phyloP scores from a whole-genome alignment of 1,139 yeast genomes.

The Nematodospora anomalae region DNA sequence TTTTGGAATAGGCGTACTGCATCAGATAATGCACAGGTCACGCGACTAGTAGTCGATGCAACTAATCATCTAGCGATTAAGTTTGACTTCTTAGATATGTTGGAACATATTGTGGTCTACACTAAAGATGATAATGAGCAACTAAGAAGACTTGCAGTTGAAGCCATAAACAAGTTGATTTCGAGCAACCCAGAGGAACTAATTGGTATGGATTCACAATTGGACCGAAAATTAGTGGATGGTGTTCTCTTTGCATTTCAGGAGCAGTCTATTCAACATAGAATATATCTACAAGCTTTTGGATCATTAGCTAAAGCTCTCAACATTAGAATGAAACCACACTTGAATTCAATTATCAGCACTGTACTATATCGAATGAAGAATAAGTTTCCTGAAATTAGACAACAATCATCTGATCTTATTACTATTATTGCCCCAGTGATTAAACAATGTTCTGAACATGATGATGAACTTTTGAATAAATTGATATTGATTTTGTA shows the following conservation, averaged over 20 bases:
- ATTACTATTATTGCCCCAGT: slow-evolving; percentile 67
- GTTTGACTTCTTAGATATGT: slow-evolving; percentile 62
- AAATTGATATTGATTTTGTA: slow-evolving; percentile 76
- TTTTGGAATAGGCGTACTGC: slow-evolving; percentile 83
- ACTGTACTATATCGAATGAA: slow-evolving; percentile 73
- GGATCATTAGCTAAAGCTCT: slow-evolving; percentile 66
- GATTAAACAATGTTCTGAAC: slow-evolving; percentile 60
- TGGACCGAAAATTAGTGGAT: slow-evolving; percentile 73
- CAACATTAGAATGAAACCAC: slow-evolving; percentile 71
- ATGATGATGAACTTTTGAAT: slow-evolving; percentile 50
- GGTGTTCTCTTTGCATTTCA: slow-evolving; percentile 84
- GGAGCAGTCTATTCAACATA: slow-evolving; percentile 62
- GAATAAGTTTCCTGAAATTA: slow-evolving; percentile 67
- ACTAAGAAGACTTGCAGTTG: slow-evolving; percentile 76
- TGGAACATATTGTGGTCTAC: slow-evolving; percentile 56
- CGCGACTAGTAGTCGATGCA: slow-evolving; percentile 69
- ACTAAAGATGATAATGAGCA: slow-evolving; percentile 84
- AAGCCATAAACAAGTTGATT: slow-evolving; percentile 49
- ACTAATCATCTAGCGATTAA: slow-evolving; percentile 66
- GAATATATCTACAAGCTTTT: slow-evolving; percentile 60
- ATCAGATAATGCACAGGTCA: slow-evolving; percentile 46
- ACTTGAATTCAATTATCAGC: slow-evolving; percentile 71
- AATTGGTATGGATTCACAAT: slow-evolving; percentile 36
- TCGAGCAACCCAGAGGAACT: slow-evolving; percentile 29
- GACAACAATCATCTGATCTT: slow-evolving; percentile 87